Evolutionary conservation across 352 stramenopile genomes (phyloP), one percentile per base, ranked within the genome.

Genomic region (Lagenidium giganteum): DNA sequence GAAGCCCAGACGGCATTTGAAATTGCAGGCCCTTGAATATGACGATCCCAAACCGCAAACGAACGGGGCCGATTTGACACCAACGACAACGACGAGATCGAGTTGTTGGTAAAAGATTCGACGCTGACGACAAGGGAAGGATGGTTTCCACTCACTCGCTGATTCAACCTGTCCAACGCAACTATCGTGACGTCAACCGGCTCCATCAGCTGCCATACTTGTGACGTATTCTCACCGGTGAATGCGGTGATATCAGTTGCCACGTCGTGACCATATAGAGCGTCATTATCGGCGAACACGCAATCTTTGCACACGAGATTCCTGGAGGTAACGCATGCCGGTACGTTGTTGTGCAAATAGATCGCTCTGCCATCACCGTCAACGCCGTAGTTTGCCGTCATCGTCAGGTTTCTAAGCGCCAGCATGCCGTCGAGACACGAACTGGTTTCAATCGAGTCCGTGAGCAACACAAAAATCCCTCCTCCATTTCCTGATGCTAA

Each of bases 361-460:
- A 60, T 42, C 16, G 21, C 44, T 8, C 43, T 44, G n/a, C 51
- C 44, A 0, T 44, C 51, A 13, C 42, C 42, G 17, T 21, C 16
- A 5, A 27, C 42, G 5, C 42, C 50, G 20, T 30, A 32, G 30
- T 58, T 58, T 13, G 20, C 11, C 5, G n/a, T n/a, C n/a, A n/a
- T n/a, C n/a, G n/a, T n/a, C n/a, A n/a, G n/a, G n/a, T n/a, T n/a
- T n/a, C n/a, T n/a, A n/a, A n/a, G n/a, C 8, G 11, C 35, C 17
- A 42, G 21, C 9, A 8, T 27, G 16, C 22, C 25, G n/a, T n/a
- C n/a, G n/a, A n/a, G n/a, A n/a, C n/a, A n/a, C n/a, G n/a, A n/a
- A 21, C 11, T 25, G 38, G 2, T 13, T 14, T 20, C 28, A 4
- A 38, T 20, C 5, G 41, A 22, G n/a, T n/a, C n/a, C n/a, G n/a